Base-by-base conservation (phyloP, 371 early-diverging fungal genomes). In the Apophysomyces trapeziformis region DNA sequence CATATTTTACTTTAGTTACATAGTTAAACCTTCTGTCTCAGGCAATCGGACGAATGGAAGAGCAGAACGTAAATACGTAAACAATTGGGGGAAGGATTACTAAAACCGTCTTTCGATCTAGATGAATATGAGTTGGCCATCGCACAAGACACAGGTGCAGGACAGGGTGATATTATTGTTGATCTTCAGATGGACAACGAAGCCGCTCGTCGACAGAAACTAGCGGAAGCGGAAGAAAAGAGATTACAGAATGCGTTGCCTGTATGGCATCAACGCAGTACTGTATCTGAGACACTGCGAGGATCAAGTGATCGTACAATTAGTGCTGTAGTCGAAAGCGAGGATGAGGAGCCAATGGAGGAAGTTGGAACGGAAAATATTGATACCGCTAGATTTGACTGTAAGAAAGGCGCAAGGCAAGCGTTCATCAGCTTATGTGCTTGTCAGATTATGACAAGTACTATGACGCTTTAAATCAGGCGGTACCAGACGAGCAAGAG, bases 171-270 rank as follows among this genome's bases (percentile, higher is more conserved):
- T 66, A 92, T 93, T 39, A 87, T 90, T 60, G 88, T 95, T 5
- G 92, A 87, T 64, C 85, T 95, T 68, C 89, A 90, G 65, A 89
- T 89, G 65, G 92, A 93, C 54, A 85, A 88, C 39, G 89, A 88
- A 60, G 90, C 89, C 21, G 87, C 88, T 9, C 82, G 89, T 65
- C 80, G 85, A 21, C 85, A 85, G 13, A 87, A 88, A 57, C 87
- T 90, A 72, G 79, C 83, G 6, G 93, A 93, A 61, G 83, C 88
- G 0, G 88, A 88, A 68, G 86, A 88, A 71, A 92, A 91, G 61
- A 80, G 92, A 58, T 86, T 85, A 63, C 93, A 90, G 73, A 93
- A 92, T 71, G 91, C 89, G 39, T 76, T 92, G 56, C 94, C 92
- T n/a, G 87, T 87, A 26, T 94, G 91, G 93, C 92, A 91, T 75